Base-by-base conservation (phyloP, 164 flowering plant genomes). In the Akebia trifoliata region DNA sequence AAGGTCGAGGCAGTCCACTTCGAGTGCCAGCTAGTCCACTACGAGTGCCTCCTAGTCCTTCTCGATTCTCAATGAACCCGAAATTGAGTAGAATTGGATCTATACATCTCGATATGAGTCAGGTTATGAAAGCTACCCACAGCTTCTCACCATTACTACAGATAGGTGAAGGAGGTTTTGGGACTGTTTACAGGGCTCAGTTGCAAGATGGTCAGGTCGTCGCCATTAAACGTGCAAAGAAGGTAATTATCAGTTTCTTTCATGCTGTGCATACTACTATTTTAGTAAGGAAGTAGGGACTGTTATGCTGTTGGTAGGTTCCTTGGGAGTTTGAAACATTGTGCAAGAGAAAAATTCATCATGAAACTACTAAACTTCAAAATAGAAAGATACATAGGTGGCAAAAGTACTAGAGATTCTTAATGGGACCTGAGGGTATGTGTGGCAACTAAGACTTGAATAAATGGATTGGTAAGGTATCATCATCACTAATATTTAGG, bases 101-200 rank as follows among this genome's bases (percentile, higher is more conserved):
- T 30, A 50, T 90, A 26, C 85, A 87, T 75, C 87, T 94, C 48
- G 81, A 32, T 45, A 62, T 84, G 79, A 72, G 52, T 58, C 92
- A 94, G 72, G 76, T 86, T 61, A 25, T 43, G 22, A 90, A 53
- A 74, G 97, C 95, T 11, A 94, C 99, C 15, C 78, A 66, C 18
- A 84, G 77, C 50, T 94, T 94, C 69, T 84, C 99, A 17, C 71
- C 78, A 44, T 58, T 84, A 11, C 66, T 68, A n/a, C 66, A 48
- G 68, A 77, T 94, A 24, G 97, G 99, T 36, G 95, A 87, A 75
- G 97, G 97, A 60, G 96, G 86, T 10, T 87, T 84, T 76, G 99
- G 95, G 55, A 78, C 82, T 60, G 96, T 94, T 31, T 94, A 86
- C 75, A 86, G 65, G 72, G 99, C 84, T 34, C 77, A 72, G 38